Percentiles rank a stretch among this genome's conserved stretches.
Conservation (phyloP, 179 eudicot species). For the Silene vulgaris region DNA sequence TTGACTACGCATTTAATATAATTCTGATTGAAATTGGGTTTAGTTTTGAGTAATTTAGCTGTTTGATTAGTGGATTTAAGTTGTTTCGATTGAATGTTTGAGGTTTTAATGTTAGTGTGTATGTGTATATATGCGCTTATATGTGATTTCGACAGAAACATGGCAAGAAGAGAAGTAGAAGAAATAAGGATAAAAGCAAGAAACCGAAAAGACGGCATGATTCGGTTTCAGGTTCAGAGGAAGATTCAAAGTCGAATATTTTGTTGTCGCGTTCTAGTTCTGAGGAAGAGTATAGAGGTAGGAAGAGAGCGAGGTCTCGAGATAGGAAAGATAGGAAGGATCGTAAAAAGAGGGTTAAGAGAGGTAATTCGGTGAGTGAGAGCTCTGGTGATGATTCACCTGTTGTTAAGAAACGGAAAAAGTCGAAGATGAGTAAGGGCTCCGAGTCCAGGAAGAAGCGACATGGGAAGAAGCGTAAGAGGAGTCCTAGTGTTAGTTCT, state of each 20-base stretch:
- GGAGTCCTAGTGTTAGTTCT: conserved; percentile 49
- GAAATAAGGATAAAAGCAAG: conserved; percentile 51
- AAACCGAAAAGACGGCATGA: conserved; percentile 37
- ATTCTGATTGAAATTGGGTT: conserved; percentile 10
- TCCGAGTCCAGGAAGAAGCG: conserved; percentile 40
- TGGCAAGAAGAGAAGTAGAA: conserved; percentile 50
- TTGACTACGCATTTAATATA: not conserved
- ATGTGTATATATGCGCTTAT: conserved; percentile 5
- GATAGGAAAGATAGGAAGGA: conserved; percentile 38
- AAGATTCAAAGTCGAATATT: conserved; percentile 31
- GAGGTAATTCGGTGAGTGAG: conserved; percentile 34
- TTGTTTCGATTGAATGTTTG: not conserved
- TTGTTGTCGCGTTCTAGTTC: conserved; percentile 34
- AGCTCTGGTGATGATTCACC: conserved; percentile 30
- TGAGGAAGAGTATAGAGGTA: conserved; percentile 35
- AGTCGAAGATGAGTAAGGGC: conserved; percentile 33
- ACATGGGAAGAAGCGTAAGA: conserved; percentile 41
- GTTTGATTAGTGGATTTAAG: not conserved
- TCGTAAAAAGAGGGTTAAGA: conserved; percentile 41
- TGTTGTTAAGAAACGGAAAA: conserved; percentile 43
- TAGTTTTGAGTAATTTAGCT: conserved; percentile 3
- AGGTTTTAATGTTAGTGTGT: conserved; percentile 9
- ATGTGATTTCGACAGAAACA: conserved; percentile 36
- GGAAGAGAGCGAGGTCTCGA: conserved; percentile 42
- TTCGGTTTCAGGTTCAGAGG: conserved; percentile 40